phyloP scores from a whole-genome alignment of 192 early-diverging fungal genomes.

The Gamsiella multidivaricata region DNA sequence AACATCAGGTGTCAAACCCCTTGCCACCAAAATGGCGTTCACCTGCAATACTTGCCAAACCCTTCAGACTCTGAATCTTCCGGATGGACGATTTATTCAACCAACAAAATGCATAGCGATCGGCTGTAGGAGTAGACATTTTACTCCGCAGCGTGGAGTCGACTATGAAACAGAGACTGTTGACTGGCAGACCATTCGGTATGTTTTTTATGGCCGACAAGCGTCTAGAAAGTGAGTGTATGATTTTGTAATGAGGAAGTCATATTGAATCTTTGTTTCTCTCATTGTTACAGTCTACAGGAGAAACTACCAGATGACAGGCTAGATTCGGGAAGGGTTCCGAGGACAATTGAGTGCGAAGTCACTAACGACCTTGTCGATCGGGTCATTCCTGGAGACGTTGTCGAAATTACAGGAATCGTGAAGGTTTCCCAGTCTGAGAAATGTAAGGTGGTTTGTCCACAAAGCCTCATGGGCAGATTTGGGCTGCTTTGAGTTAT shows the following conservation, averaged over 20 bases:
- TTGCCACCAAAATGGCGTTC: constrained; percentile 73
- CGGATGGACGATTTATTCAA: constrained; percentile 71
- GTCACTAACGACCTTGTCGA: constrained; percentile 81
- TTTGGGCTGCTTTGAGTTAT: too few relatives aligned
- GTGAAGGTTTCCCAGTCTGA: constrained; percentile 80
- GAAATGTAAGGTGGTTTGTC: constrained; percentile 66
- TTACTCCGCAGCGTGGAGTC: constrained; percentile 67
- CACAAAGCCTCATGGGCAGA: too few relatives aligned
- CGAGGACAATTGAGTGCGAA: constrained; percentile 83
- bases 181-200: constrained; percentile 81
- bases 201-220: too few relatives aligned
- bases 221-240: too few relatives aligned
- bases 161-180: constrained; percentile 65
- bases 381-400: constrained; percentile 82
- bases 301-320: constrained; percentile 82
- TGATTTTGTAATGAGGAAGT: too few relatives aligned
- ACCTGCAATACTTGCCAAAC: constrained; percentile 68
- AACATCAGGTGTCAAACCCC: constrained; percentile 76
- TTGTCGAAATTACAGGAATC: constrained; percentile 78
- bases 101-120: constrained; percentile 69
- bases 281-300: constrained; percentile 67
- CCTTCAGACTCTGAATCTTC: constrained; percentile 66
- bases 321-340: constrained; percentile 74
- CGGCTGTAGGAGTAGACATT: constrained; percentile 76
- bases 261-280: too few relatives aligned